These are phyloP conservation scores for Diplocarpon rosae DNA, from an alignment of 2,329 filamentous ascomycete species.

Conservation along the genomic window DNA sequence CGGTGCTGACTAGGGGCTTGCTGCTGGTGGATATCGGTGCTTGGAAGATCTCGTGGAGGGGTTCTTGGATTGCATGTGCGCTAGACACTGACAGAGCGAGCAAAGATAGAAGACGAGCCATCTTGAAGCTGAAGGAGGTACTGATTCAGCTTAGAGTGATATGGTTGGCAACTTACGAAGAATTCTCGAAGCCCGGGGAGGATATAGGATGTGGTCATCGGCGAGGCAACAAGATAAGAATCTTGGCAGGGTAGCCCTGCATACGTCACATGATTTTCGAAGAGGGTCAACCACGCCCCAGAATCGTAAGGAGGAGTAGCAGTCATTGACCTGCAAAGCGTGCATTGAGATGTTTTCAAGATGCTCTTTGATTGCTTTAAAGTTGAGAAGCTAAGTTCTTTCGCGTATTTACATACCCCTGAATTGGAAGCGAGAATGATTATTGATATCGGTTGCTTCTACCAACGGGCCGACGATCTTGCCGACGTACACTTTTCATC, in stretches of 20 bases:
- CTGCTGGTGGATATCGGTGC: slow-evolving; percentile 15
- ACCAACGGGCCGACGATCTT: too few relatives aligned
- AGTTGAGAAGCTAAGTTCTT: too few relatives aligned
- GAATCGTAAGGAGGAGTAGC: too few relatives aligned
- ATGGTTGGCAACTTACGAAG: neutral
- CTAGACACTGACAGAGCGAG: slow-evolving; percentile 9
- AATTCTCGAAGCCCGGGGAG: neutral
- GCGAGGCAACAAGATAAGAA: slow-evolving; percentile 7
- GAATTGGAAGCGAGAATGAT: too few relatives aligned
- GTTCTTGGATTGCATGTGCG: slow-evolving; percentile 14
- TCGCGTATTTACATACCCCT: too few relatives aligned
- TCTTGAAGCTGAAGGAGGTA: slow-evolving; percentile 4
- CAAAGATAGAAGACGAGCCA: slow-evolving; percentile 11
- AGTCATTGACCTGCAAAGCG: too few relatives aligned
- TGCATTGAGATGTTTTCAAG: too few relatives aligned
- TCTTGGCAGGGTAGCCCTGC: slow-evolving; percentile 9
- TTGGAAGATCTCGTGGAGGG: slow-evolving; percentile 14
- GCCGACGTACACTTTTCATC: too few relatives aligned
- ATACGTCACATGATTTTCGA: neutral
- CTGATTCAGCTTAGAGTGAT: neutral
- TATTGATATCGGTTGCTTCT: too few relatives aligned
- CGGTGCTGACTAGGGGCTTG: slow-evolving; percentile 34
- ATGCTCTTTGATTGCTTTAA: too few relatives aligned
- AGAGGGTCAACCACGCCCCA: too few relatives aligned
- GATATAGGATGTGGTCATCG: slow-evolving; percentile 1